Evolutionary conservation across 2,329 filamentous ascomycete species (phyloP).

Genomic region (Colletotrichum zoysiae): DNA sequence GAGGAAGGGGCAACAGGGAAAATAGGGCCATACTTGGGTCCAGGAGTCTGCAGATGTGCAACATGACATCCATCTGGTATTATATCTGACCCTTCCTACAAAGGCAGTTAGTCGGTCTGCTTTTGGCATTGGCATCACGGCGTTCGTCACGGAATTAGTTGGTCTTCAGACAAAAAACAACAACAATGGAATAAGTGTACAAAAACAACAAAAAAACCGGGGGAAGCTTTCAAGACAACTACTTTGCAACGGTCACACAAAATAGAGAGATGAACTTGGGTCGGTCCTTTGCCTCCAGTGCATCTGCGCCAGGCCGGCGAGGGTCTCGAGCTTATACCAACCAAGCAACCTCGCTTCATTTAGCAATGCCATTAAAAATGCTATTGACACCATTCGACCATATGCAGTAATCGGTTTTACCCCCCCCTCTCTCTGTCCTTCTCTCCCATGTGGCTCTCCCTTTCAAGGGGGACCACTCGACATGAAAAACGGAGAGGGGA

Average conservation of each 20-base stretch:
- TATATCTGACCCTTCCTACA: background rate
- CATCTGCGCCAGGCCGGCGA: background rate
- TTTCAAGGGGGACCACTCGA: background rate
- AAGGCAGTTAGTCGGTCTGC: background rate
- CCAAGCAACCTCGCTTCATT: background rate
- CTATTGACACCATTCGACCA: background rate
- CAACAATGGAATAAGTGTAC: background rate
- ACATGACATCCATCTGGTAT: background rate
- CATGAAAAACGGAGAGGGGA: background rate
- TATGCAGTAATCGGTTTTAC: background rate
- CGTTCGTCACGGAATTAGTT: slow-evolving; percentile 22
- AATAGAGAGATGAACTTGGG: background rate
- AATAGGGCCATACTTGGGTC: background rate
- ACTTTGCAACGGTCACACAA: background rate
- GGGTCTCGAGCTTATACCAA: background rate
- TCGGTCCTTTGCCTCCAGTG: background rate
- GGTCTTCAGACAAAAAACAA: background rate
- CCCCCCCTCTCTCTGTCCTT: background rate
- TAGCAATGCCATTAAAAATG: background rate
- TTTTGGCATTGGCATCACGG: slow-evolving; percentile 28
- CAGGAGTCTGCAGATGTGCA: background rate
- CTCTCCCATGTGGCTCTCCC: background rate
- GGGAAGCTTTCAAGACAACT: background rate
- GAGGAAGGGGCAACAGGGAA: background rate
- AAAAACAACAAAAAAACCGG: background rate